These are phyloP conservation scores for Artemisia tridentata DNA, from an alignment of 129 eudicot genomes.

Conservation along the genomic window DNA sequence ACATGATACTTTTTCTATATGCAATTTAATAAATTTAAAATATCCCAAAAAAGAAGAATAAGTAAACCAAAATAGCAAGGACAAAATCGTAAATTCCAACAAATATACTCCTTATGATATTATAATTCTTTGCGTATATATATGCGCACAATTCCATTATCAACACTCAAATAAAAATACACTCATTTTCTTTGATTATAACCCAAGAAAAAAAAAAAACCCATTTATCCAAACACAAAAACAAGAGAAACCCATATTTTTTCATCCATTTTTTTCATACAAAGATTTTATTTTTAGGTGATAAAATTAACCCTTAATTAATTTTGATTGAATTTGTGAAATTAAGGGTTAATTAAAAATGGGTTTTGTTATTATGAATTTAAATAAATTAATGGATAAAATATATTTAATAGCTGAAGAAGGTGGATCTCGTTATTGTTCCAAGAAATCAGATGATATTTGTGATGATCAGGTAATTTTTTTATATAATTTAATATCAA, in stretches of 20 bases:
- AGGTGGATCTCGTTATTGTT: slow-evolving; percentile 87
- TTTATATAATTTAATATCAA: neutral
- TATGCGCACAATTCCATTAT: neutral
- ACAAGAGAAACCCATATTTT: no score
- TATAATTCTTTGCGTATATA: neutral
- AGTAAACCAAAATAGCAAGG: neutral
- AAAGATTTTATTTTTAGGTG: neutral
- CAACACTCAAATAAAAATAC: no score
- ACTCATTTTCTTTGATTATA: no score
- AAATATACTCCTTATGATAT: neutral
- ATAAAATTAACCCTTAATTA: neutral
- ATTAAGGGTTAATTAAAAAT: slow-evolving; percentile 25
- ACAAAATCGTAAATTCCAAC: neutral
- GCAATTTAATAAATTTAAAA: no score
- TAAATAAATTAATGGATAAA: slow-evolving; percentile 55
- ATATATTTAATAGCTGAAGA: slow-evolving; percentile 52
- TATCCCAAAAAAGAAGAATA: neutral
- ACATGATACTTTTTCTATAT: no score
- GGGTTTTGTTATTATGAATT: slow-evolving; percentile 20
- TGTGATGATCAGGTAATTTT: slow-evolving; percentile 53
- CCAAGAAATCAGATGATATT: slow-evolving; percentile 78
- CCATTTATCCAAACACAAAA: no score
- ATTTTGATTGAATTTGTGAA: neutral
- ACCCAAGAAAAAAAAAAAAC: no score
- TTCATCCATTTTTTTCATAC: no score